Evolutionary conservation across 192 early-diverging fungal species (phyloP).

Genomic region (Physocladia obscura): DNA sequence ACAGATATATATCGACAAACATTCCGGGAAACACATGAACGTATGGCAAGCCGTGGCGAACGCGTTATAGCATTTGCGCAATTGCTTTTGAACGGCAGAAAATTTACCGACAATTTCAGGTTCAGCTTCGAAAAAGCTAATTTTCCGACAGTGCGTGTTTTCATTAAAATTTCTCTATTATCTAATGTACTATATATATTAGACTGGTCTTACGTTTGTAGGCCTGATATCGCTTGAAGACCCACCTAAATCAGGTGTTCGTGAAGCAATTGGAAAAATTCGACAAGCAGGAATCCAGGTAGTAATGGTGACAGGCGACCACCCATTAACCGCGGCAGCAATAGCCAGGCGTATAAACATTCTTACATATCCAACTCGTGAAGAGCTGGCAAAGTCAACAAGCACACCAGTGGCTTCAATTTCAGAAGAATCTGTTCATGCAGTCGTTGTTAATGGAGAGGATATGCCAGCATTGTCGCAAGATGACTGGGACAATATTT

Average conservation of each 20-base stretch:
- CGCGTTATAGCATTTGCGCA: conserved; percentile 89
- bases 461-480: conserved; percentile 69
- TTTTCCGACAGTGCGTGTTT: conserved; percentile 52
- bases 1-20: conserved; percentile 52
- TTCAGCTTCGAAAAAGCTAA: conserved; percentile 75
- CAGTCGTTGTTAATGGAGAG: conserved; percentile 81
- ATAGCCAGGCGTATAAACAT: conserved; percentile 87
- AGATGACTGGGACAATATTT: conserved; percentile 79
- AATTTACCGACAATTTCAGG: conserved; percentile 72
- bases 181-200: not conserved
- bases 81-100: conserved; percentile 62
- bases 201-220: conserved; percentile 63
- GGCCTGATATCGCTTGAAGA: conserved; percentile 88
- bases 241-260: conserved; percentile 92
- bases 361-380: conserved; percentile 13
- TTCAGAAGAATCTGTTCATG: conserved; percentile 69
- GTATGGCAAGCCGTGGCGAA: conserved; percentile 80
- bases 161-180: conserved; percentile 9
- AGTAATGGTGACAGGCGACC: conserved; percentile 96
- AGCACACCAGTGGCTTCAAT: conserved; percentile 29
- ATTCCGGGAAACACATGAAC: conserved; percentile 66
- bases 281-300: conserved; percentile 88
- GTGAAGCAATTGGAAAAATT: conserved; percentile 83
- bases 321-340: conserved; percentile 91
- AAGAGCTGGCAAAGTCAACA: conserved; percentile 7